Evolutionary conservation across 139 green algal genomes (phyloP).

Genomic region (Coelastrella sp.): DNA sequence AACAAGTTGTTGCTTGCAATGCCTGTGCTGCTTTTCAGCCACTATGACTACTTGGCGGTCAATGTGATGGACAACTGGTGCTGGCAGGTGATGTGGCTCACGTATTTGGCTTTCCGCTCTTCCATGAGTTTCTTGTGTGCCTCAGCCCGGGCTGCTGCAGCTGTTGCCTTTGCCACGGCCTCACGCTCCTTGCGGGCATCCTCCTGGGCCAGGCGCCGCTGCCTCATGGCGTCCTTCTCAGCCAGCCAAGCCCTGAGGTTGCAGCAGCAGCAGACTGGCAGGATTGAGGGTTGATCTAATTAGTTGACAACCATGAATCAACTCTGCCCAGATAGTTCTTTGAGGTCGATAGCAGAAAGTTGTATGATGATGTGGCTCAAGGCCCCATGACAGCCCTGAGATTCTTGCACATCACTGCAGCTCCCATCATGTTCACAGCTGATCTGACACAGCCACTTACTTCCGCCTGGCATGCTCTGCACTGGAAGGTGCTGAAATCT

Average conservation of each 20-base stretch:
- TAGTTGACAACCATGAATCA: not conserved
- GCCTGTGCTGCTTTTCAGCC: not conserved
- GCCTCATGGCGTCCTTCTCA: slow-evolving; percentile 38
- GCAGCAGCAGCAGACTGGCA: not conserved
- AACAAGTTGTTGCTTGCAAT: not conserved
- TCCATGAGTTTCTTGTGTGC: slow-evolving; percentile 23
- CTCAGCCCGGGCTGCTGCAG: slow-evolving; percentile 14
- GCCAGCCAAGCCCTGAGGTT: slow-evolving; percentile 35
- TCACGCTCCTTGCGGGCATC: slow-evolving; percentile 35
- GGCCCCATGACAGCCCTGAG: no score
- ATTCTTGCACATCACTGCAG: no score
- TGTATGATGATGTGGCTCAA: no score
- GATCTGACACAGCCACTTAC: no score
- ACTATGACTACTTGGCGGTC: not conserved
- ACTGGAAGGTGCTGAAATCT: not conserved
- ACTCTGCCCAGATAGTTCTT: not conserved
- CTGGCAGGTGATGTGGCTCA: not conserved
- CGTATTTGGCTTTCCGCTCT: slow-evolving; percentile 50
- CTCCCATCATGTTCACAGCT: no score
- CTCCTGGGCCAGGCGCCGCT: slow-evolving; percentile 35
- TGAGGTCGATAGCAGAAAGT: no score
- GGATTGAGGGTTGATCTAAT: not conserved
- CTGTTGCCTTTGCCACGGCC: slow-evolving; percentile 32
- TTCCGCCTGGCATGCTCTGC: not conserved
- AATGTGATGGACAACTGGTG: no score